Evolutionary conservation across 495 filamentous ascomycete genomes (phyloP).

Genomic region (Massariosphaeria phaeospora): DNA sequence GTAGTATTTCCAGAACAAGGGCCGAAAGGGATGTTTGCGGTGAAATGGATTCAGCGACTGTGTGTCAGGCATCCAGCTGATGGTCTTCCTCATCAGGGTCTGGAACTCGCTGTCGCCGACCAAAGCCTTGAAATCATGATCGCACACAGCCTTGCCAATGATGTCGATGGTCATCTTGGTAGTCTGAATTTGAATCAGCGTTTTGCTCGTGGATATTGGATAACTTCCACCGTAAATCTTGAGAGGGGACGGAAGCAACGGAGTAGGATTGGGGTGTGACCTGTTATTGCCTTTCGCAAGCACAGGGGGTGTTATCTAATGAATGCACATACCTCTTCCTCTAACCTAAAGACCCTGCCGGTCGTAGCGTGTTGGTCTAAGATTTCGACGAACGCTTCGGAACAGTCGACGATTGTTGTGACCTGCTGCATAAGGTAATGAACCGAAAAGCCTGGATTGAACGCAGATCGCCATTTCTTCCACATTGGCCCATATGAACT

Average conservation of each 20-base stretch:
- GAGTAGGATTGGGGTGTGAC: too few relatives aligned
- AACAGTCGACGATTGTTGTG: constrained; percentile 38
- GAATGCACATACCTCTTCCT: too few relatives aligned
- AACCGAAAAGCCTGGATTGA: constrained; percentile 35
- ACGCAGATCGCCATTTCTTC: constrained; percentile 38
- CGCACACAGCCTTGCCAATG: constrained; percentile 34
- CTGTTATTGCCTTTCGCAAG: too few relatives aligned
- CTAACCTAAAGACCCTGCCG: constrained; percentile 37
- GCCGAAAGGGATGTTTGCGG: constrained; percentile 13
- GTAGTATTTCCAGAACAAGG: constrained; percentile 10
- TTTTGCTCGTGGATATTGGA: too few relatives aligned
- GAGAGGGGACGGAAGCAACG: too few relatives aligned
- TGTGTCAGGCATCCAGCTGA: constrained; percentile 23
- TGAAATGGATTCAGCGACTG: constrained; percentile 25
- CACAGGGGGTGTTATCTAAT: too few relatives aligned
- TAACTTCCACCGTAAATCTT: too few relatives aligned
- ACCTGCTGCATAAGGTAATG: constrained; percentile 39
- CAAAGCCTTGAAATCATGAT: constrained; percentile 20
- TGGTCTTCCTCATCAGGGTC: neutral
- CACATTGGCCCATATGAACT: constrained; percentile 33
- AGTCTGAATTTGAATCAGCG: too few relatives aligned
- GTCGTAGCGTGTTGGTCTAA: constrained; percentile 31
- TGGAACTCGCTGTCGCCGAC: constrained; percentile 16
- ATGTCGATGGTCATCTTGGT: constrained; percentile 41
- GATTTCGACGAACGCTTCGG: constrained; percentile 31